Evolutionary conservation across 108 stramenopile genomes (phyloP), one percentile per base, ranked within the genome.

Genomic region (Nitzschia sp.): DNA sequence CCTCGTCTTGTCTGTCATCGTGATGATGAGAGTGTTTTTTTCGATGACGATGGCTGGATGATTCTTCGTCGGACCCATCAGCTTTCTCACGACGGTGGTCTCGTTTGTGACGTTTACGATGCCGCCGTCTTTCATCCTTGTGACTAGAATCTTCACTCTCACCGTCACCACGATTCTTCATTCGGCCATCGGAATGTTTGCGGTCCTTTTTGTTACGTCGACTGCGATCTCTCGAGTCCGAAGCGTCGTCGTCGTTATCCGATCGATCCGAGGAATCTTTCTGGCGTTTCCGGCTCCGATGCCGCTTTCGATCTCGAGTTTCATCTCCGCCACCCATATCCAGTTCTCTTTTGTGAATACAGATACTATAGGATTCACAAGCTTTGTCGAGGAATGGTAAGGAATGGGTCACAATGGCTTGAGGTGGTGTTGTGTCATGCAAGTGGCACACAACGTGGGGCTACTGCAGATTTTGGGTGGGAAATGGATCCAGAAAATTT

Each of bases 161-260:
- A 46, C 34, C 62, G 38, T 46, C 26, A 46, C 31, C 13, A 63
- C n/a, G 21, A 46, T 46, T 63, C n/a, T 25, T 63, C n/a, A 21
- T 33, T 9, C 45, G 38, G 5, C 38, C n/a, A 31, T 46, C 17
- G n/a, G 21, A 8, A 15, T 2, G 25, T 5, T 45, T 46, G 1
- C 23, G 21, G 23, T 63, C 42, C 62, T 63, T 46, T 42, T 42
- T 13, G 13, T 42, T 13, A 13, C 13, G 38, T 6, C 9, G 13
- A 54, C 18, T 18, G 31, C 26, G n/a, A 30, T 32, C n/a, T 59
- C 17, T 29, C 15, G n/a, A n/a, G 29, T 59, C 58, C 9, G 19
- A 24, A 18, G 26, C 58, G 58, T 32, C n/a, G 8, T 59, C 58
- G 27, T 59, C 58, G 58, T 32, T 28, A 32, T 59, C 13, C n/a